Evolutionary conservation across 2,329 filamentous ascomycete species (phyloP), one percentile per base, ranked within the genome.

Genomic region (Paraphaeosphaeria minitans): DNA sequence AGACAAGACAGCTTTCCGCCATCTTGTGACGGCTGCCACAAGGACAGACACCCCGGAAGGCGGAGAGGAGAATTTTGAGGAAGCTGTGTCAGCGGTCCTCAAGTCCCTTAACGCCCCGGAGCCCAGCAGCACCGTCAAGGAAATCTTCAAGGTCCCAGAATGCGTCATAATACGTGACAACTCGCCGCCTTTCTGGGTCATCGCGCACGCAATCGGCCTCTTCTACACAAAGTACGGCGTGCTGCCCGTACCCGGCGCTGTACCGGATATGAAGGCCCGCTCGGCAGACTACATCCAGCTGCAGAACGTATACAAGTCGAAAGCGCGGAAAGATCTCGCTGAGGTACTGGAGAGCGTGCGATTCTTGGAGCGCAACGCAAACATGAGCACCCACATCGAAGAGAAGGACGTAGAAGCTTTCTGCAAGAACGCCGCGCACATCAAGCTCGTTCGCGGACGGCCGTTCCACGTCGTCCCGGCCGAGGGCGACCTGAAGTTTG

Each of bases 201-300:
- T 97, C 66, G 90, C 91, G 9, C 84, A 87, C 56, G 93, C 94
- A 0, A 83, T 98, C 56, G 87, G 87, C 60, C 73, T 84, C 21
- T 99, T 99, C 76, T 89, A 94, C 75, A 77, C 84, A 10, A 86
- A 86, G 55, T 87, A 97, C 72, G 80, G 83, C 8, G 84, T 89
- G 29, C 83, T 99, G 5, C 95, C 95, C 16, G 82, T 99, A 0
- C 89, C 93, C 0, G 96, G 95, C 13, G 88, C 89, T 3, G 82
- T 99, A 1, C 95, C 96, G 1, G 95, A 99, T 75, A 99, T 99
- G 95, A 99, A 99, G 80, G 93, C 95, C 2, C 87, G 94, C 72
- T 97, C 93, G 3, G 87, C 84, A 56, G 90, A 96, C 62, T 99
- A 99, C 79, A 89, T 99, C 65, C 84, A 88, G 68, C 84, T 99